Evolutionary conservation across 495 filamentous ascomycete genomes (phyloP).

Genomic region (Chaetomium fimeti): DNA sequence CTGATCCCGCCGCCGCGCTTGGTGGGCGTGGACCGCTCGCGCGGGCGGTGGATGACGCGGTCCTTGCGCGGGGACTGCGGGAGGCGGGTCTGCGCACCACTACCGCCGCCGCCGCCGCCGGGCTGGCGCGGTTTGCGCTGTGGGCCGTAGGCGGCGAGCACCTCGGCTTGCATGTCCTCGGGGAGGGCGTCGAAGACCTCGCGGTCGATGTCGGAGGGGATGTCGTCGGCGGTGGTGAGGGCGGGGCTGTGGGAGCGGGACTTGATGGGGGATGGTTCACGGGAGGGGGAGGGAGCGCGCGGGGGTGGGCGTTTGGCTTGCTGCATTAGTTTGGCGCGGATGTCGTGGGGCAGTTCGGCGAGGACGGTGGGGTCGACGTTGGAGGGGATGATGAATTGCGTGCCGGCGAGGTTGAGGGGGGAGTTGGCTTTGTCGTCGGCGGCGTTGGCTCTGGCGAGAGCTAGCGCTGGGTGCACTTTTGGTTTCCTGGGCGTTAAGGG

Average conservation of each 20-base stretch:
- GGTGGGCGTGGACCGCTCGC: constrained; percentile 55
- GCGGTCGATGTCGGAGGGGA: constrained; percentile 61
- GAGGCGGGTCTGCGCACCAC: constrained; percentile 37
- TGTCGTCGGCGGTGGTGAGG: constrained; percentile 29
- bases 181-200: constrained; percentile 76
- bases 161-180: constrained; percentile 76
- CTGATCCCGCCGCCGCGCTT: constrained; percentile 51
- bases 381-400: constrained; percentile 83
- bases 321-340: constrained; percentile 65
- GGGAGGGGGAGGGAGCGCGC: constrained; percentile 2
- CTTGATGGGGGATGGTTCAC: constrained; percentile 29
- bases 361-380: constrained; percentile 73
- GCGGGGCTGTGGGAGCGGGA: constrained; percentile 46
- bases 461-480: constrained; percentile 55
- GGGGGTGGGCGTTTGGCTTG: constrained; percentile 33
- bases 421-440: constrained; percentile 59
- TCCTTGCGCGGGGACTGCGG: constrained; percentile 60
- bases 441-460: constrained; percentile 53
- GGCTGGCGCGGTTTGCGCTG: background rate
- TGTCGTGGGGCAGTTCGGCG: constrained; percentile 74
- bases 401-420: constrained; percentile 73
- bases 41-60: constrained; percentile 46
- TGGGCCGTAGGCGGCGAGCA: constrained; percentile 64
- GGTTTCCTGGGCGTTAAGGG: constrained; percentile 66
- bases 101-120: background rate